These are phyloP conservation scores for Saturnispora saitoi DNA, from an alignment of 805 yeast genomes.

Conservation along the genomic window DNA sequence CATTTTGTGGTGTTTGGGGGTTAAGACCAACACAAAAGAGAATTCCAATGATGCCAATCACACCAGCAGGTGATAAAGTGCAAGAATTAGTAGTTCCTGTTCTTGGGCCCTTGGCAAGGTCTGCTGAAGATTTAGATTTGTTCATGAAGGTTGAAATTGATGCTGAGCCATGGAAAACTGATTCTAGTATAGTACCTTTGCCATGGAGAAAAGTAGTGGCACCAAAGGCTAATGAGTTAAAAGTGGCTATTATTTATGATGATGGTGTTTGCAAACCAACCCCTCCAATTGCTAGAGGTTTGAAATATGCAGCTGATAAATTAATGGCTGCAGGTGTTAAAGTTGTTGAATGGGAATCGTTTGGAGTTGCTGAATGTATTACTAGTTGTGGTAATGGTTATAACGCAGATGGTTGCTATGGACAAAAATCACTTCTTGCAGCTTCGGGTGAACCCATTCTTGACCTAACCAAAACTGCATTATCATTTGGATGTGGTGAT, in stretches of 20 bases:
- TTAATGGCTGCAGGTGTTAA: conserved; percentile 47
- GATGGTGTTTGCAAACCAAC: conserved; percentile 45
- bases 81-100: conserved; percentile 39
- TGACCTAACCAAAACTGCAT: conserved; percentile 44
- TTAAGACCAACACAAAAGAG: conserved; percentile 43
- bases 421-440: conserved; percentile 37
- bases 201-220: conserved; percentile 39
- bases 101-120: conserved; percentile 40
- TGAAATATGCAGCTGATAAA: conserved; percentile 42
- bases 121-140: conserved; percentile 41
- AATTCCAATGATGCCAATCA: conserved; percentile 33
- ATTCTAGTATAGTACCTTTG: conserved; percentile 38
- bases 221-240: conserved; percentile 30
- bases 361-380: conserved; percentile 42
- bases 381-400: conserved; percentile 46
- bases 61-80: conserved; percentile 34
- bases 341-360: conserved; percentile 44
- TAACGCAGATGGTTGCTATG: conserved; percentile 52
- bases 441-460: conserved; percentile 60
- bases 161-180: conserved; percentile 48
- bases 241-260: conserved; percentile 39
- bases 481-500: conserved; percentile 50
- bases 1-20: conserved; percentile 42
- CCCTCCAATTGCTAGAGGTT: conserved; percentile 35
- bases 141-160: conserved; percentile 38